phyloP scores from a whole-genome alignment of 495 filamentous ascomycete species.

The Aspergillus nidulans region DNA sequence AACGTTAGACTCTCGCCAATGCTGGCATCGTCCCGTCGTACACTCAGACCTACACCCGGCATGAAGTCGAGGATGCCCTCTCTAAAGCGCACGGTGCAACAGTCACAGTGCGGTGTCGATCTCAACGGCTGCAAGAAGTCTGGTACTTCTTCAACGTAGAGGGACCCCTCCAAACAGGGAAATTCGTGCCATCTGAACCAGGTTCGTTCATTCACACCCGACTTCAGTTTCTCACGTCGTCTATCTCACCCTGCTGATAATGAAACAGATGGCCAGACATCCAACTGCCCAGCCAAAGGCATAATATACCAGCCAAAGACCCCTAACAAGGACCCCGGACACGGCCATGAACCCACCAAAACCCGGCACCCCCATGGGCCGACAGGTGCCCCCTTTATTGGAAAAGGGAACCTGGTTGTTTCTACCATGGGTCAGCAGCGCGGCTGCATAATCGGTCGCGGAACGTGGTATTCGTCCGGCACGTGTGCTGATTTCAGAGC shows the following conservation, averaged over 20 bases:
- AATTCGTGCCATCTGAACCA: conserved; percentile 62
- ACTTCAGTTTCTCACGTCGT: neutral
- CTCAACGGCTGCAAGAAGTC: conserved; percentile 63
- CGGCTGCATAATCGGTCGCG: conserved; percentile 68
- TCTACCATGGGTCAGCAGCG: conserved; percentile 43
- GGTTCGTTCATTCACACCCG: conserved; percentile 31
- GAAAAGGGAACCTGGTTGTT: conserved; percentile 58
- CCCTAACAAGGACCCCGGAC: conserved; percentile 23
- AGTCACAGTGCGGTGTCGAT: conserved; percentile 65
- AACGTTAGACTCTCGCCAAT: conserved; percentile 35
- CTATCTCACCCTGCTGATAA: neutral
- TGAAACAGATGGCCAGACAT: conserved; percentile 52
- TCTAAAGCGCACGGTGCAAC: conserved; percentile 56
- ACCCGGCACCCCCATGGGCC: conserved; percentile 32
- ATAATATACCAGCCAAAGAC: conserved; percentile 67
- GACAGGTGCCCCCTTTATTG: conserved; percentile 46
- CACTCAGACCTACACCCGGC: conserved; percentile 52
- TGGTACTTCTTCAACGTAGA: conserved; percentile 84
- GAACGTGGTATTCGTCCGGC: conserved; percentile 64
- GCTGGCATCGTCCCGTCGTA: conserved; percentile 47
- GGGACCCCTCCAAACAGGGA: conserved; percentile 69
- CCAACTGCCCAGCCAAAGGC: conserved; percentile 56
- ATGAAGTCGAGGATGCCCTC: conserved; percentile 62
- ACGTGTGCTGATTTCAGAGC: conserved; percentile 67
- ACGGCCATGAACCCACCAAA: conserved; percentile 31